A percentile compares a stretch with the other conserved stretches of the same genome.
Conservation (phyloP, 345 rosid genomes). For the Eutrema yunnanense region DNA sequence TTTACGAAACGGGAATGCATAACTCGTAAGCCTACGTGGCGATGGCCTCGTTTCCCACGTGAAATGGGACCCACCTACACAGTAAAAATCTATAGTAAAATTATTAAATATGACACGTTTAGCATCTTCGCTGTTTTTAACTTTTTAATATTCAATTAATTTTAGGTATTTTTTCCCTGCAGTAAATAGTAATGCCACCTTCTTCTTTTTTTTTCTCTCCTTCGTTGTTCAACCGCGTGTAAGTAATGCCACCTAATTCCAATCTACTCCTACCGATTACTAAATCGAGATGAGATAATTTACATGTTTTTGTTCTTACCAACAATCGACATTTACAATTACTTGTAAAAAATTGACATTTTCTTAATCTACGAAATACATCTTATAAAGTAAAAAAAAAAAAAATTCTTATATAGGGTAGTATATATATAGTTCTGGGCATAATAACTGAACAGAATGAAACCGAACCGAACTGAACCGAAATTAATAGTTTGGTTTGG, state of each 20-base stretch:
- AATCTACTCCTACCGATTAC: background rate
- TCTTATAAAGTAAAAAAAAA: no score
- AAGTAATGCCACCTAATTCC: background rate
- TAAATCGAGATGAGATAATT: background rate
- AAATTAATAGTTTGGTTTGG: no score
- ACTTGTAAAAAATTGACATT: no score
- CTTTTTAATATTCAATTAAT: background rate
- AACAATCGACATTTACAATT: background rate
- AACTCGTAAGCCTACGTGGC: constrained; percentile 41
- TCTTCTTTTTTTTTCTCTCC: no score
- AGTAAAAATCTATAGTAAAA: background rate
- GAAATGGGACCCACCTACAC: constrained; percentile 30
- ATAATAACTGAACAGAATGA: no score
- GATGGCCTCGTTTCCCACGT: constrained; percentile 32
- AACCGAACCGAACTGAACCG: no score
- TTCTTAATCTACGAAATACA: no score
- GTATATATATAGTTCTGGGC: no score
- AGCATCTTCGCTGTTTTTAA: background rate
- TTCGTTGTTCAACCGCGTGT: no score
- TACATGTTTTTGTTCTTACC: background rate
- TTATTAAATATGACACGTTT: background rate
- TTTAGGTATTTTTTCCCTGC: background rate
- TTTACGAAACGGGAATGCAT: constrained; percentile 14
- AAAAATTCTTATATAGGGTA: no score
- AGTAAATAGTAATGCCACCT: background rate